A percentile compares a stretch with the other conserved stretches of the same genome.
Evolutionary conservation across 2,329 filamentous ascomycete species (phyloP).

Genomic region (Pseudovirgaria hyperparasitica): DNA sequence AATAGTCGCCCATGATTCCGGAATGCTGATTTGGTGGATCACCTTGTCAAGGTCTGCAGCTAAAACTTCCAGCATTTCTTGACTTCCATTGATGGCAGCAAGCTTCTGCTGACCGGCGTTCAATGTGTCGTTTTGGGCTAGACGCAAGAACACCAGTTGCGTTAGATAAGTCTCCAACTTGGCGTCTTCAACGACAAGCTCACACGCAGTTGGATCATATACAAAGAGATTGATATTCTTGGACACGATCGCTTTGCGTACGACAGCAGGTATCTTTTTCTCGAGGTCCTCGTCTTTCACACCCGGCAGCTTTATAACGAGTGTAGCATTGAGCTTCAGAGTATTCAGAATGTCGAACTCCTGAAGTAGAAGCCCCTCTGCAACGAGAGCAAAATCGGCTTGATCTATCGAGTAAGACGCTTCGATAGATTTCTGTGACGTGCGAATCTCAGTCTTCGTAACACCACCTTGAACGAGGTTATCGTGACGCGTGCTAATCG

Average conservation of each 20-base stretch:
- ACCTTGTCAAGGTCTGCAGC: conserved; percentile 49
- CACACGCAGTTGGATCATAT: conserved; percentile 57
- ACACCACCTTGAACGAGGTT: conserved; percentile 61
- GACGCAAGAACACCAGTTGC: conserved; percentile 71
- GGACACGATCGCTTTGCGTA: conserved; percentile 59
- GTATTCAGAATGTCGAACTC: conserved; percentile 62
- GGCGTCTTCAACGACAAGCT: conserved; percentile 53
- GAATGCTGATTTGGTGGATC: conserved; percentile 61
- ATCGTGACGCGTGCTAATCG: conserved; percentile 46
- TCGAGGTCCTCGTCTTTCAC: conserved; percentile 83
- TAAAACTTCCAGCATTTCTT: conserved; percentile 50
- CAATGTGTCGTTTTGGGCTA: conserved; percentile 56
- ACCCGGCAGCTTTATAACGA: conserved; percentile 64
- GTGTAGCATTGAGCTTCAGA: conserved; percentile 55
- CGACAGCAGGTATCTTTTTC: conserved; percentile 61
- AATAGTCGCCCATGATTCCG: conserved; percentile 65
- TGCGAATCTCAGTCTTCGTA: conserved; percentile 73
- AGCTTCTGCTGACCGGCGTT: conserved; percentile 54
- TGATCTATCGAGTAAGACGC: conserved; percentile 69
- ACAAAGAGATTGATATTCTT: conserved; percentile 62
- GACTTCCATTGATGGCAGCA: conserved; percentile 44
- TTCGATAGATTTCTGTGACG: conserved; percentile 70
- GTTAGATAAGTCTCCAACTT: conserved; percentile 52
- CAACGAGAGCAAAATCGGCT: conserved; percentile 69
- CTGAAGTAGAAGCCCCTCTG: conserved; percentile 66